Evolutionary conservation across 2,329 filamentous ascomycete genomes (phyloP), one percentile per base, ranked within the genome.

Genomic region (Sclerotinia subarctica): DNA sequence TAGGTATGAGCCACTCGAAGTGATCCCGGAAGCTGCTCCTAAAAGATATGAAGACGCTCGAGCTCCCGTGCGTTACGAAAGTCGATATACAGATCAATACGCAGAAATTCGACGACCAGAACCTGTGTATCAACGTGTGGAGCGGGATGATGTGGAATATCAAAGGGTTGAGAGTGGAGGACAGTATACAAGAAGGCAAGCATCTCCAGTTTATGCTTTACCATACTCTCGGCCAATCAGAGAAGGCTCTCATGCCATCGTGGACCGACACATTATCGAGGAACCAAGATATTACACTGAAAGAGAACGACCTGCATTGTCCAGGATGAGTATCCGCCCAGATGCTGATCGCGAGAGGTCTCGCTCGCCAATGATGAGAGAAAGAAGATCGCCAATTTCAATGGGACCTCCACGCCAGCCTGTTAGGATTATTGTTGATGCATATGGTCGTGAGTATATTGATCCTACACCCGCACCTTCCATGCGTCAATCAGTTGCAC

Each of bases 381-480:
- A 83, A 70, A 76, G 80, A 71, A 76, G 80, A 72, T 76, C 82
- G 21, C 80, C 84, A 44, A 80, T 82, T 47, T 26, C 72, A n/a
- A 83, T 86, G 80, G 80, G 80, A 2, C 82, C 82, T 58, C 82
- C 82, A 46, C 76, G 78, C 53, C 82, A 81, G 58, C 74, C 85
- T 57, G 82, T 88, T 67, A 87, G 89, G 70, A 90, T 97, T 71
- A 84, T 96, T 46, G 83, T 96, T 66, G 94, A 97, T 79, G 88
- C 91, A 70, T 92, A 89, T 78, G 93, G 93, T 52, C 91, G 92
- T 77, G 88, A 92, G 76, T 97, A 94, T 79, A 86, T 86, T 69
- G 86, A 89, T 73, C 85, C 86, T 35, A 74, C 79, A 13, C 82
- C 81, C 59, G 73, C 78, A 32, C 73, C 82, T 29, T 71, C 81